A percentile compares a stretch with the other conserved stretches of the same genome.
Evolutionary conservation across 257 asterid genomes (phyloP).

Genomic region (Misopates orontium): DNA sequence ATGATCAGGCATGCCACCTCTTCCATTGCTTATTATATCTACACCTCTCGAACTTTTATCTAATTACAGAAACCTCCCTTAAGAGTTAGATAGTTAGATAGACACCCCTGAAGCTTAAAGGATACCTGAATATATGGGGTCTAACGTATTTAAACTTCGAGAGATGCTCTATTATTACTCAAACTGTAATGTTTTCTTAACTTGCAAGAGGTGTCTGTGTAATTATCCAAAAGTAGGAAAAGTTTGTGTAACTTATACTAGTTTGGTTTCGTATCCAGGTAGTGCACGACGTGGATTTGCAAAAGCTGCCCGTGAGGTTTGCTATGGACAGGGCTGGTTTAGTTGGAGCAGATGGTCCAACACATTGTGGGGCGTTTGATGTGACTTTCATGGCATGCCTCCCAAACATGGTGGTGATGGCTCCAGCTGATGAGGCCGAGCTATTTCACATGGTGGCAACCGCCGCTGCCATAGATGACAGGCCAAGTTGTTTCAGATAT

Average conservation of each 20-base stretch:
- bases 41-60: no score
- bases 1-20: slow-evolving; percentile 68
- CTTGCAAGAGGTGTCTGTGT: no score
- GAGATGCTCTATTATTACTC: no score
- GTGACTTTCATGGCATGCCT: slow-evolving; percentile 91
- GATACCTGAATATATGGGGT: no score
- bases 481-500: slow-evolving; percentile 90
- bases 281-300: slow-evolving; percentile 94
- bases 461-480: slow-evolving; percentile 89
- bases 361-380: slow-evolving; percentile 92
- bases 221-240: no score
- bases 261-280: slow-evolving; percentile 49
- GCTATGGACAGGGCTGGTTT: slow-evolving; percentile 96
- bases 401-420: slow-evolving; percentile 99
- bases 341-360: slow-evolving; percentile 98
- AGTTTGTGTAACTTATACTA: no score
- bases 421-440: slow-evolving; percentile 92
- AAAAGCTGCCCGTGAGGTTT: slow-evolving; percentile 91
- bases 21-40: no score
- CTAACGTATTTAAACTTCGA: no score
- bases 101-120: no score
- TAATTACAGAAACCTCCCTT: no score
- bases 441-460: slow-evolving; percentile 98
- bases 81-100: no score
- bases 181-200: no score